Conservation (phyloP, 768 basidiomycete genomes). For the Mycena galericulata region DNA sequence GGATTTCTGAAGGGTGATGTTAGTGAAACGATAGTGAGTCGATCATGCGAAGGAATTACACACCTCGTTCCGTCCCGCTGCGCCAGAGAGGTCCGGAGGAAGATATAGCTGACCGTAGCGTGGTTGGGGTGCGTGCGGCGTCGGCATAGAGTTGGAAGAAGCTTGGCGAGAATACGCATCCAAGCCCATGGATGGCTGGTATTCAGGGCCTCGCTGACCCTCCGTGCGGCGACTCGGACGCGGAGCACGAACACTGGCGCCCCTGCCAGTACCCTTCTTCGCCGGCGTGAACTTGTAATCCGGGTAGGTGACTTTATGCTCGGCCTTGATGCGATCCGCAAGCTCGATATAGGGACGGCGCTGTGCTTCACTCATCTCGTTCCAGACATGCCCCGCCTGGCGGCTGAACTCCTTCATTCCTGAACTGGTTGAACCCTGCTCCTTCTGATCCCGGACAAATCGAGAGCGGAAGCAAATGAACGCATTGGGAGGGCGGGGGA, state of each 20-base stretch:
- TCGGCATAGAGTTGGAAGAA: not conserved
- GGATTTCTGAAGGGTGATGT: not conserved
- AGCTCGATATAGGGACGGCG: conserved; percentile 11
- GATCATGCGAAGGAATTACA: not conserved
- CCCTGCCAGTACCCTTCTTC: not conserved
- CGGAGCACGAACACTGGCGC: not conserved
- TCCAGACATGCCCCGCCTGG: conserved; percentile 7
- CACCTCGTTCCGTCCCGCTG: not conserved
- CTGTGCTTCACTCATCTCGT: conserved; percentile 16
- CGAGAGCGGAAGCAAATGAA: conserved; percentile 26
- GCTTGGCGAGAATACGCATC: not conserved
- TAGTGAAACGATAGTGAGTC: not conserved
- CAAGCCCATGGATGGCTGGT: not conserved
- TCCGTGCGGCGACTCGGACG: not conserved
- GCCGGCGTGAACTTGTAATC: conserved; percentile 22
- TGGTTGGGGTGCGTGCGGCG: not conserved
- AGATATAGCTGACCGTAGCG: not conserved
- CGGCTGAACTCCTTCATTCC: conserved; percentile 11
- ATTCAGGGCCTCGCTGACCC: not conserved
- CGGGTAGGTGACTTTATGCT: conserved; percentile 12
- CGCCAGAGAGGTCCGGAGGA: not conserved
- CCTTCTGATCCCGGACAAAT: conserved; percentile 8
- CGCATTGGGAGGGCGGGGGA: conserved; percentile 25
- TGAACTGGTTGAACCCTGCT: not conserved
- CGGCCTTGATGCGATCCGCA: not conserved